Base-by-base conservation (phyloP, 176 grass and related monocot genomes). In the Ensete glaucum region DNA sequence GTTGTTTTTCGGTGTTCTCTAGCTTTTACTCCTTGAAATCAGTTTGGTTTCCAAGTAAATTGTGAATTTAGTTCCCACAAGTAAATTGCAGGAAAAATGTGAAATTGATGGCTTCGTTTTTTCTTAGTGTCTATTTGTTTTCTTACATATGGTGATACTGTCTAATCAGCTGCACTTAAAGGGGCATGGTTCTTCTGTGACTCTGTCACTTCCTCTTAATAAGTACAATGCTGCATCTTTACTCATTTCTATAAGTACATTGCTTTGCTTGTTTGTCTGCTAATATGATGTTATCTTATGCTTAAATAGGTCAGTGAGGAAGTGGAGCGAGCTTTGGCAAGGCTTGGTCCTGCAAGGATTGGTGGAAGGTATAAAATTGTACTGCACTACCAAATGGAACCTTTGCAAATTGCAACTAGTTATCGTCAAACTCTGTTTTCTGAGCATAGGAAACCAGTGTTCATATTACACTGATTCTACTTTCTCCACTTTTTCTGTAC, bases 241-340 rank as follows among this genome's bases (percentile, higher is more conserved):
- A 43, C 34, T 6, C 34, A 6, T 54, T 67, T 11, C n/a, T 72
- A 21, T 21, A 11, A 11, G 20, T 27, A 21, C 48, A 48, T n/a
- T 11, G 34, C 58, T 57, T 20, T 25, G 8, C 51, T 88, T 83
- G 68, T 9, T 55, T 88, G 49, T 71, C 78, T 60, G 11, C 21
- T 81, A 63, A 19, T 1, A 21, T 76, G 10, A 16, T 64, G 49
- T 25, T 34, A 49, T 68, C 62, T 53, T 86, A 73, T 79, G 43
- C 52, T 83, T 80, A 23, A 81, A 67, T 79, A 97, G 94, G 94
- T 97, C 54, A 97, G 95, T 75, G 95, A 99, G 87, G 95, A 99
- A 73, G 95, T 99, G 78, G 95, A 99, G 48, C 95, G 90, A 56
- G 95, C 90, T 81, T 83, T 99, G 88, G 88, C 88, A 58, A 99